Evolutionary conservation across 257 asterid genomes (phyloP).

Genomic region (Rhazya stricta): DNA sequence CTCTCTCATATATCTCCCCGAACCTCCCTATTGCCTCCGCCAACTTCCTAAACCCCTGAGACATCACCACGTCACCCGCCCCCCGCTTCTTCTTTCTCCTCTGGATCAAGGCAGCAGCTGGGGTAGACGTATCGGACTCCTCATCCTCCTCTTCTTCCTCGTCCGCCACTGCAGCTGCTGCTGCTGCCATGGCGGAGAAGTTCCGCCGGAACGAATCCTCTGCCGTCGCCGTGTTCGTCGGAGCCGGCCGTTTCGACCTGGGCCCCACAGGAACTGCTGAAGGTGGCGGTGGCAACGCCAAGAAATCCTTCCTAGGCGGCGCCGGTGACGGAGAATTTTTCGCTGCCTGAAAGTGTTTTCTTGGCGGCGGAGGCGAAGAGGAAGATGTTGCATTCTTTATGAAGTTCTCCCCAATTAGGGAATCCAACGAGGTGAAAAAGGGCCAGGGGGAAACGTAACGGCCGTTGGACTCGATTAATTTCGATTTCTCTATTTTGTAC

Average conservation of each 20-base stretch:
- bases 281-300: conserved; percentile 32
- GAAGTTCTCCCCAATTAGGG: conserved; percentile 56
- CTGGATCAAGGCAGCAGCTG: conserved; percentile 11
- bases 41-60: conserved; percentile 47
- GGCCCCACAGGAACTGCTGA: conserved; percentile 80
- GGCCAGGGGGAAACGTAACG: conserved; percentile 66
- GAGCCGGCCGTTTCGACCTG: conserved; percentile 62
- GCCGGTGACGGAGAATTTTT: conserved; percentile 15
- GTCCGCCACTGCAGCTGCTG: conserved; percentile 41
- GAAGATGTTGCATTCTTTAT: conserved; percentile 25
- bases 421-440: conserved; percentile 59
- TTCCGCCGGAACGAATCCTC: conserved; percentile 47
- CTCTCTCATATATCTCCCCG: conserved; percentile 63
- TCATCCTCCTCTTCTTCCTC: conserved; percentile 32
- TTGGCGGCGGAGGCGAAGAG: conserved; percentile 33
- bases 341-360: conserved; percentile 6
- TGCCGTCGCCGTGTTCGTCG: conserved; percentile 17
- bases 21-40: conserved; percentile 68
- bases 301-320: conserved; percentile 20
- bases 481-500: conserved; percentile 74
- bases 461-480: conserved; percentile 48
- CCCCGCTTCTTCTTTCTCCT: conserved; percentile 34
- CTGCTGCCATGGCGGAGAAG: conserved; percentile 68
- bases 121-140: conserved; percentile 31
- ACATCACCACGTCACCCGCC: conserved; percentile 15